Conservation (phyloP, 2,329 filamentous ascomycete genomes). For the Ascochyta lentis region DNA sequence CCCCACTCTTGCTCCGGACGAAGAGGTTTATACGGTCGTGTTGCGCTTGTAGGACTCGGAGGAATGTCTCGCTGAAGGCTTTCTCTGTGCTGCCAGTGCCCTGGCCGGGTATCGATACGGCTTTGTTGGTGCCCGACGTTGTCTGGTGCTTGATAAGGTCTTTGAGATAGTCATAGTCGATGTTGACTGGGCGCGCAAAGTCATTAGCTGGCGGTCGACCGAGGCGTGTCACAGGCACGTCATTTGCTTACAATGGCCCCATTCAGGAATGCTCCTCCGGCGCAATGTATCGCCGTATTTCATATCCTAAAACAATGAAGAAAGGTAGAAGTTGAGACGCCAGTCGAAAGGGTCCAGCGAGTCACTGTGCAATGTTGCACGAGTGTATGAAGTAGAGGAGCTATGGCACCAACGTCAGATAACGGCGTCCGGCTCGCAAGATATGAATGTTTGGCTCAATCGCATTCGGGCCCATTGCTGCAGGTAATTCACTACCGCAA, state of each 20-base stretch:
- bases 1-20: conserved; percentile 78
- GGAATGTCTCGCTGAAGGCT: conserved; percentile 75
- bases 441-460: conserved; percentile 12
- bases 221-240: neutral
- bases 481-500: conserved; percentile 7
- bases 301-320: conserved; percentile 56
- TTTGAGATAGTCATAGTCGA: conserved; percentile 89
- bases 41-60: conserved; percentile 72
- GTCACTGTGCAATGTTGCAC: conserved; percentile 24
- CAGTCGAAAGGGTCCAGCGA: conserved; percentile 12
- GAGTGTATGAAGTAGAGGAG: conserved; percentile 1
- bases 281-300: conserved; percentile 79
- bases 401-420: conserved; percentile 14
- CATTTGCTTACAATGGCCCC: conserved; percentile 70
- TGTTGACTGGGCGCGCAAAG: conserved; percentile 67
- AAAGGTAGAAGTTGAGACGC: conserved; percentile 3
- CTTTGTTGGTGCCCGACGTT: conserved; percentile 70
- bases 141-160: conserved; percentile 83
- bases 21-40: conserved; percentile 81
- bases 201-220: conserved; percentile 21
- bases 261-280: conserved; percentile 79
- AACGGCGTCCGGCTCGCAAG: conserved; percentile 5
- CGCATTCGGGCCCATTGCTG: conserved; percentile 11
- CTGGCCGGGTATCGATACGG: conserved; percentile 77
- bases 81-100: conserved; percentile 58